phyloP scores from a whole-genome alignment of 2,329 filamentous ascomycete species.

The Cladosporium cucumerinum region DNA sequence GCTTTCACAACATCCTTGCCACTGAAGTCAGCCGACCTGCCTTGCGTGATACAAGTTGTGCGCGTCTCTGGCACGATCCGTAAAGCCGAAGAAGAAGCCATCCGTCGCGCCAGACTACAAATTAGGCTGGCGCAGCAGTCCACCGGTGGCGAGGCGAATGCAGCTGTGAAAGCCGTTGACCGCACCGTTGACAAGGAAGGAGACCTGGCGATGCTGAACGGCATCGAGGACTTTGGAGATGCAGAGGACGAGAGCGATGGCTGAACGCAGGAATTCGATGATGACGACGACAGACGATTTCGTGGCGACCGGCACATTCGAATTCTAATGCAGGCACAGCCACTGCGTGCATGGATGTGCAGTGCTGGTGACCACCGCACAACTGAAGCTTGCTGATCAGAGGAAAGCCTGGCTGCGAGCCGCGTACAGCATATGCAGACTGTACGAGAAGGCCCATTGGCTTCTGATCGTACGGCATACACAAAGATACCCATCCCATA shows the following conservation, averaged over 20 bases:
- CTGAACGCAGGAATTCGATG: not conserved
- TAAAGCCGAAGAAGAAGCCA: conserved; percentile 86
- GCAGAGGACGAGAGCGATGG: conserved; percentile 44
- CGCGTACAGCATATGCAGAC: not conserved
- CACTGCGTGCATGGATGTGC: not conserved
- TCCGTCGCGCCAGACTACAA: conserved; percentile 69
- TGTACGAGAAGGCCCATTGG: not conserved
- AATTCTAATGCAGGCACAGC: not conserved
- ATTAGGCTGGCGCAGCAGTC: conserved; percentile 61
- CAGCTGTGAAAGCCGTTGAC: conserved; percentile 36
- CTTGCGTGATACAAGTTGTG: conserved; percentile 79
- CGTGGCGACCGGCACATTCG: not conserved
- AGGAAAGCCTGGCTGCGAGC: not conserved
- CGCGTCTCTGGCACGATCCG: conserved; percentile 89
- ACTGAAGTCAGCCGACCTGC: conserved; percentile 49
- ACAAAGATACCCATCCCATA: not conserved
- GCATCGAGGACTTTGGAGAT: conserved; percentile 45
- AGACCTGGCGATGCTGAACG: conserved; percentile 44
- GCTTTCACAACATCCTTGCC: conserved; percentile 73
- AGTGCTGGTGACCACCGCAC: not conserved
- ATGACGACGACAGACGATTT: not conserved
- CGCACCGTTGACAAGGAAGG: conserved; percentile 35
- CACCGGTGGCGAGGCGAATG: conserved; percentile 5
- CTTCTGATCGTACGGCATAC: not conserved
- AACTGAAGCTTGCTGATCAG: not conserved